Conservation (phyloP, 257 asterid species). For the Thymus quinquecostatus region DNA sequence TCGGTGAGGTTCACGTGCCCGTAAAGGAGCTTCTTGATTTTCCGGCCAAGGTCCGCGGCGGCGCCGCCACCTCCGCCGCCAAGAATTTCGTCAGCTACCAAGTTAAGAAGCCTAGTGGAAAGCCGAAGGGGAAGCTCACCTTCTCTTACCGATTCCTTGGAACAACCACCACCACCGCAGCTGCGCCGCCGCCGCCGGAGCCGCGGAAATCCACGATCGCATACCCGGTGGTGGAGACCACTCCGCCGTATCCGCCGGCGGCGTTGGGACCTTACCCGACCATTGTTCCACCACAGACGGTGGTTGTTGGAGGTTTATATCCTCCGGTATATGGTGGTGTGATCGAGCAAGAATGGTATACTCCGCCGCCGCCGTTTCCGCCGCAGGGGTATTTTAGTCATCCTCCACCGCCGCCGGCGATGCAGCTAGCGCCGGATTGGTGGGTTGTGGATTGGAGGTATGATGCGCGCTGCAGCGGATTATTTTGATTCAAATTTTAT, state of each 20-base stretch:
- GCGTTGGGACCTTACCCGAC: constrained; percentile 32
- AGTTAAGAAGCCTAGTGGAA: constrained; percentile 75
- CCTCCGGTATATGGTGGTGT: constrained; percentile 31
- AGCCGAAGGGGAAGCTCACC: constrained; percentile 70
- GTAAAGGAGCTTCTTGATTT: constrained; percentile 63
- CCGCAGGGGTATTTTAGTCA: constrained; percentile 43
- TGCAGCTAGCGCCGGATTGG: constrained; percentile 55
- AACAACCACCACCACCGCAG: constrained; percentile 25
- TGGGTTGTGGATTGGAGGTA: constrained; percentile 64
- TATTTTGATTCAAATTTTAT: constrained; percentile 31
- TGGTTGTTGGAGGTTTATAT: constrained; percentile 25
- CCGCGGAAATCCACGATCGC: constrained; percentile 32
- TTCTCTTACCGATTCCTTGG: constrained; percentile 61
- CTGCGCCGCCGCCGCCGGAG: constrained; percentile 10
- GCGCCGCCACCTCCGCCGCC: constrained; percentile 21
- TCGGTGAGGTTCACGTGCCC: constrained; percentile 75
- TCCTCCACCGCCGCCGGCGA: constrained; percentile 35
- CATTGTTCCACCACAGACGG: constrained; percentile 19
- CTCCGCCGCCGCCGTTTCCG: constrained; percentile 37
- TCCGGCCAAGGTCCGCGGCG: constrained; percentile 27
- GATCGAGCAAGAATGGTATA: constrained; percentile 15
- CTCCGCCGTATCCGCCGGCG: neutral
- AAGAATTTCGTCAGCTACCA: constrained; percentile 65
- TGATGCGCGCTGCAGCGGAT: constrained; percentile 48
- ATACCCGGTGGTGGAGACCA: constrained; percentile 48